These are phyloP conservation scores for Boletus chippewaensis DNA, from an alignment of 1,284 basidiomycete genomes.

Conservation along the genomic window DNA sequence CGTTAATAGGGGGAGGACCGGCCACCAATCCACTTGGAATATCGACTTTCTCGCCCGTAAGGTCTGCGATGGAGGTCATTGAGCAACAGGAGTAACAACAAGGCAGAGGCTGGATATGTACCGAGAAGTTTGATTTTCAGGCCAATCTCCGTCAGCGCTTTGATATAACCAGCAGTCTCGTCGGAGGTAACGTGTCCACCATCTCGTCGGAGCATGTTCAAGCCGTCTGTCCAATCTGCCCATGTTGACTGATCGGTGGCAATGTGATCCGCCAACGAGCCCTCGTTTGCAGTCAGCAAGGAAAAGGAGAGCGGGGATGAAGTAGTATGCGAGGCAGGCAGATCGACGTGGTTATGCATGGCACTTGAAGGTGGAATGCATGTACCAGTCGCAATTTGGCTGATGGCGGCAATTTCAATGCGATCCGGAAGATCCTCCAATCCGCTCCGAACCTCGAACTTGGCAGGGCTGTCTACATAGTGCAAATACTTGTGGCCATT, in stretches of 20 bases:
- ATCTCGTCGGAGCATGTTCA: constrained; percentile 80
- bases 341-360: constrained; percentile 51
- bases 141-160: constrained; percentile 87
- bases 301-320: constrained; percentile 78
- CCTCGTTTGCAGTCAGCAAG: constrained; percentile 64
- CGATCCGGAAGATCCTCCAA: constrained; percentile 83
- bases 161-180: constrained; percentile 81
- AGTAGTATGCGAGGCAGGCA: constrained; percentile 42
- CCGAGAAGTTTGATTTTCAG: constrained; percentile 89
- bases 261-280: constrained; percentile 79
- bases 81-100: background rate
- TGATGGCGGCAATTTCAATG: constrained; percentile 75
- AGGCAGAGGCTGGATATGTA: constrained; percentile 34
- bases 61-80: constrained; percentile 45
- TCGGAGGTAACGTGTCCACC: constrained; percentile 76
- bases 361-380: constrained; percentile 63
- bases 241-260: constrained; percentile 80
- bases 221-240: constrained; percentile 95
- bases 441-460: constrained; percentile 72
- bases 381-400: constrained; percentile 74
- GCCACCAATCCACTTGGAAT: constrained; percentile 72
- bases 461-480: constrained; percentile 73
- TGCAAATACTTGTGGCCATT: constrained; percentile 73
- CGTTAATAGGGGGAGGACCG: constrained; percentile 69
- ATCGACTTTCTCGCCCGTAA: constrained; percentile 88